phyloP scores from a whole-genome alignment of 257 asterid species.

The Galeopsis tetrahit region DNA sequence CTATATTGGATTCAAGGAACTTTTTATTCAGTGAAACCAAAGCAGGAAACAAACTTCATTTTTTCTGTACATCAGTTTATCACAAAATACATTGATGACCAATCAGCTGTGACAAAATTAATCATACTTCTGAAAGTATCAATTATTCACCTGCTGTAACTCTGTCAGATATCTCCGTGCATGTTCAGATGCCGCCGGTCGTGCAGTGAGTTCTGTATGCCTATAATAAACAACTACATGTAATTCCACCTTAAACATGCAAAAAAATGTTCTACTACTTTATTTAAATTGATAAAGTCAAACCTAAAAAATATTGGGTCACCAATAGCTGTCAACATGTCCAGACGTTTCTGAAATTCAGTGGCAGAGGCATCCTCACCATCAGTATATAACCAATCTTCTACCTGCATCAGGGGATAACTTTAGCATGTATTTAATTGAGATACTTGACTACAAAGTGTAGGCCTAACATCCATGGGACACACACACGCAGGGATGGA shows the following conservation, averaged over 20 bases:
- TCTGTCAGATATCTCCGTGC: constrained; percentile 71
- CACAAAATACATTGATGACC: neutral
- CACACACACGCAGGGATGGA: constrained; percentile 19
- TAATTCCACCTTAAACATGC: constrained; percentile 31
- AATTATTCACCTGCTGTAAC: constrained; percentile 66
- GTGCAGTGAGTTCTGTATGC: constrained; percentile 81
- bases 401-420: constrained; percentile 60
- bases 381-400: constrained; percentile 98
- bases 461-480: constrained; percentile 9
- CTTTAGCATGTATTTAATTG: constrained; percentile 21
- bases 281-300: constrained; percentile 34
- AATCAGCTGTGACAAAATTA: constrained; percentile 11
- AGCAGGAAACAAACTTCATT: neutral
- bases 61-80: constrained; percentile 7
- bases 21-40: neutral
- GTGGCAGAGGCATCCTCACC: constrained; percentile 98
- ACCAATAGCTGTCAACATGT: constrained; percentile 81
- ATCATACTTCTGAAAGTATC: neutral
- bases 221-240: constrained; percentile 44
- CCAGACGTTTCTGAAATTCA: constrained; percentile 80
- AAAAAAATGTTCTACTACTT: constrained; percentile 6
- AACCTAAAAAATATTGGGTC: constrained; percentile 96
- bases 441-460: constrained; percentile 27
- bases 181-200: constrained; percentile 85
- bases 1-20: constrained; percentile 1